A percentile compares a stretch with the other conserved stretches of the same genome.
phyloP scores from a whole-genome alignment of 768 basidiomycete genomes.

The Tricholoma sp. region DNA sequence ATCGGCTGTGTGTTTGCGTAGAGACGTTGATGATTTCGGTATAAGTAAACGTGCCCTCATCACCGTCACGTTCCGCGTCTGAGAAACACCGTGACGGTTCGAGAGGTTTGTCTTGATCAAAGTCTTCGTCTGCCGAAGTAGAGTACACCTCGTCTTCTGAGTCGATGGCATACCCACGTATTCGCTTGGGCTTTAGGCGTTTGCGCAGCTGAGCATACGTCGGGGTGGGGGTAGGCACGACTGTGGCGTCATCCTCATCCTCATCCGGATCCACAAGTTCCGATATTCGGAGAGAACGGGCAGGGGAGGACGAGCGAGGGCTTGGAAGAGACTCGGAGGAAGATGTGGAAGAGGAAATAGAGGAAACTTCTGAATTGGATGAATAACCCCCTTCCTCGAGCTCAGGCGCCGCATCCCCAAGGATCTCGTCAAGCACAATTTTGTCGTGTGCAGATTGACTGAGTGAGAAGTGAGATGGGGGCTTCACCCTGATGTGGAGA shows the following conservation, averaged over 20 bases:
- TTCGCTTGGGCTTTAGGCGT: constrained; percentile 16
- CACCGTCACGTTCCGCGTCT: constrained; percentile 18
- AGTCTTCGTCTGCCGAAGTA: constrained; percentile 17
- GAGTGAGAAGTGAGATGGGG: constrained; percentile 13
- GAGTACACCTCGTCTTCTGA: constrained; percentile 36
- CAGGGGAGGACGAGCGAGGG: not conserved
- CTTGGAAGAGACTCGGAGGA: not conserved
- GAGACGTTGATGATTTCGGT: not conserved
- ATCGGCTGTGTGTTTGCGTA: not conserved
- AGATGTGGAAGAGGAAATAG: not conserved
- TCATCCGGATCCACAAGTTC: not conserved
- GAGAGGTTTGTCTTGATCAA: constrained; percentile 15
- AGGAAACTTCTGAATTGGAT: not conserved
- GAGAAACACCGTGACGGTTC: constrained; percentile 14
- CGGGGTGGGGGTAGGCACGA: not conserved
- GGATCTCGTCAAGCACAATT: not conserved
- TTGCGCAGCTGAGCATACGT: no score
- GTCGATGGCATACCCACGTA: constrained; percentile 36
- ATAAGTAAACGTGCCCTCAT: constrained; percentile 3
- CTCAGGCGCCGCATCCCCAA: not conserved
- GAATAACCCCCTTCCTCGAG: not conserved
- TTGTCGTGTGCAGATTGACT: not conserved
- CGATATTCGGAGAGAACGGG: not conserved
- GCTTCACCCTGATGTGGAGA: constrained; percentile 22
- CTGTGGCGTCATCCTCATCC: not conserved